Conservation (phyloP, 805 yeast species). For the Saccharomycopsis oosterbeekiorum region DNA sequence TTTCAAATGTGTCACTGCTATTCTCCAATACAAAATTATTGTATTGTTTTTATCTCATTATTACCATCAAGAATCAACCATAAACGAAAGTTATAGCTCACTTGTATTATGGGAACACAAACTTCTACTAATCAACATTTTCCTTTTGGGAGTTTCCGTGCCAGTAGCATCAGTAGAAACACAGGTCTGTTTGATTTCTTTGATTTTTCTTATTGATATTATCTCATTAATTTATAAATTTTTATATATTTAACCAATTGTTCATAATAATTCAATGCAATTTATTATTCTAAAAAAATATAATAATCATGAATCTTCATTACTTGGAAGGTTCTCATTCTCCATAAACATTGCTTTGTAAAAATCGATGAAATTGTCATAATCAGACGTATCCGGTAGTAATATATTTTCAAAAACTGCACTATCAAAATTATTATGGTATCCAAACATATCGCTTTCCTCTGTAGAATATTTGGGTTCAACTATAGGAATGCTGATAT, state of each 20-base stretch:
- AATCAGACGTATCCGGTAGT: slow-evolving; percentile 9
- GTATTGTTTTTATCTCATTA: not conserved
- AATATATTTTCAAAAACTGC: slow-evolving; percentile 5
- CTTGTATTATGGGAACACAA: not conserved
- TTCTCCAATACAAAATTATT: not conserved
- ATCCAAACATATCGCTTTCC: not conserved
- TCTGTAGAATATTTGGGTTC: not conserved
- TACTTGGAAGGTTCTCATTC: not conserved
- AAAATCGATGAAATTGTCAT: slow-evolving; percentile 11
- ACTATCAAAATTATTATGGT: slow-evolving; percentile 4
- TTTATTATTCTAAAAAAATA: not conserved
- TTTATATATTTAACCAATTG: not conserved
- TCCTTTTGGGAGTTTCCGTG: not conserved
- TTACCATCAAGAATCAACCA: not conserved
- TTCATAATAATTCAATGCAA: not conserved
- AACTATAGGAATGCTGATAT: not conserved
- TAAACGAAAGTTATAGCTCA: not conserved
- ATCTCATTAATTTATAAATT: not conserved
- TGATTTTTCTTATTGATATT: not conserved
- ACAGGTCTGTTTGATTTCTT: not conserved
- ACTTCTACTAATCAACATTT: not conserved
- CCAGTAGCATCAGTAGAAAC: not conserved
- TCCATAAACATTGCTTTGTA: slow-evolving; percentile 6
- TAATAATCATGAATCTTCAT: not conserved
- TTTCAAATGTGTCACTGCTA: not conserved